phyloP scores from a whole-genome alignment of 495 filamentous ascomycete species.

The Amorphotheca resinae region DNA sequence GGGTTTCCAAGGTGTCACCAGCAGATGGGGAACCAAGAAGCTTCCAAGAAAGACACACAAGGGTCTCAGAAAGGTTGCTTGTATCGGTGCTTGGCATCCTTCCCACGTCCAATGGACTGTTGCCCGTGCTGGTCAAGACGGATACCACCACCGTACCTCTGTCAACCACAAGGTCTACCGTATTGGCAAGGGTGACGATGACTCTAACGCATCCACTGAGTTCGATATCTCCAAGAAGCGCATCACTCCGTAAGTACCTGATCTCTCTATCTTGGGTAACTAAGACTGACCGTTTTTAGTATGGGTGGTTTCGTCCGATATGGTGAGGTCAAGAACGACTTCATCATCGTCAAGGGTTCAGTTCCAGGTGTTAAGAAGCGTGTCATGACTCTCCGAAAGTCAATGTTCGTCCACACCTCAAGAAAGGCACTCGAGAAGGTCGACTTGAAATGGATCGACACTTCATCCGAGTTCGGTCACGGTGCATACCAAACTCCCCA shows the following conservation, averaged over 20 bases:
- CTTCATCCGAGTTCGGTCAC: slow-evolving; percentile 99
- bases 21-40: slow-evolving; percentile 99
- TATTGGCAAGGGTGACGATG: slow-evolving; percentile 80
- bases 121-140: slow-evolving; percentile 98
- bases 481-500: slow-evolving; percentile 96
- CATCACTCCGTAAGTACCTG: slow-evolving; percentile 81
- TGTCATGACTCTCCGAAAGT: slow-evolving; percentile 97
- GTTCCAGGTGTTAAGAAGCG: slow-evolving; percentile 98
- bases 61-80: slow-evolving; percentile 99
- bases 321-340: slow-evolving; percentile 99
- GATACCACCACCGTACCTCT: slow-evolving; percentile 99
- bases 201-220: slow-evolving; percentile 86
- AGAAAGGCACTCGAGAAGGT: slow-evolving; percentile 95
- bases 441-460: slow-evolving; percentile 99
- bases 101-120: slow-evolving; percentile 99
- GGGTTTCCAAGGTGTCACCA: slow-evolving; percentile 94
- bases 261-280: background rate
- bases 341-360: slow-evolving; percentile 94
- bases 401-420: slow-evolving; percentile 95
- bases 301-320: slow-evolving; percentile 99
- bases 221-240: slow-evolving; percentile 97
- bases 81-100: slow-evolving; percentile 99
- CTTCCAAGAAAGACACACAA: slow-evolving; percentile 99
- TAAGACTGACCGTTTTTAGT: slow-evolving; percentile 38
- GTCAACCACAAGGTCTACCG: slow-evolving; percentile 99